Conservation (phyloP, 1,284 basidiomycete species). For the Athelia sp. region DNA sequence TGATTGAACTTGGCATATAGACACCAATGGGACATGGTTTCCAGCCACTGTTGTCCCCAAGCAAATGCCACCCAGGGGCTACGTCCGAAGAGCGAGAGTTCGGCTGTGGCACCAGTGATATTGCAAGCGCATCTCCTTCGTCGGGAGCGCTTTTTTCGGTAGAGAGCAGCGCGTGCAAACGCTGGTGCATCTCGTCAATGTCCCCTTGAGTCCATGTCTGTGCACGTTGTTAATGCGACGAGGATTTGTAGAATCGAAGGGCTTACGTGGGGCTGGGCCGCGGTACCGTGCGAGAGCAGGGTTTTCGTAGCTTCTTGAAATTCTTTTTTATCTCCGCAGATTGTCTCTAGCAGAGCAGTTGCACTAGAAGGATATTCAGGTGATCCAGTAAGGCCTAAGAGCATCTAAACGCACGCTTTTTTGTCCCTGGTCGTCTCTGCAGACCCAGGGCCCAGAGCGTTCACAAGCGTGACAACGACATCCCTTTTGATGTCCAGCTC, state of each 20-base stretch:
- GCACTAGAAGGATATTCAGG: slow-evolving; percentile 22
- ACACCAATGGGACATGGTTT: slow-evolving; percentile 64
- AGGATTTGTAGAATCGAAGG: background rate
- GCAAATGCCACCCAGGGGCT: slow-evolving; percentile 46
- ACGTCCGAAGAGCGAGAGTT: background rate
- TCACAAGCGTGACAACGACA: slow-evolving; percentile 39
- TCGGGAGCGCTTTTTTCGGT: slow-evolving; percentile 1
- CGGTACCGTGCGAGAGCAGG: slow-evolving; percentile 11
- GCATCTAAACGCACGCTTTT: slow-evolving; percentile 29
- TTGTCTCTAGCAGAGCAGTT: slow-evolving; percentile 30
- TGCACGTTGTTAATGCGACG: background rate
- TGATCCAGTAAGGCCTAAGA: background rate
- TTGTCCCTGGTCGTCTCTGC: slow-evolving; percentile 16
- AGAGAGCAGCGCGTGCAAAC: slow-evolving; percentile 37
- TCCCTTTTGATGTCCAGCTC: slow-evolving; percentile 39
- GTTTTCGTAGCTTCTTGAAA: slow-evolving; percentile 27
- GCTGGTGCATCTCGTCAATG: slow-evolving; percentile 49
- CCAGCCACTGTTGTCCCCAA: slow-evolving; percentile 44
- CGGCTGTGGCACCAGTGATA: background rate
- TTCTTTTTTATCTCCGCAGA: slow-evolving; percentile 30
- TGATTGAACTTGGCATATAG: slow-evolving; percentile 6
- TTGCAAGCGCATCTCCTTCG: background rate
- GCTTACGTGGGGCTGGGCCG: background rate
- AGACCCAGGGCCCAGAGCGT: slow-evolving; percentile 37
- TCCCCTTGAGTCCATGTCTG: slow-evolving; percentile 46